Percentiles rank a stretch among this genome's conserved stretches.
phyloP scores from a whole-genome alignment of 768 basidiomycete genomes.

The Rhizopogon vesiculosus region DNA sequence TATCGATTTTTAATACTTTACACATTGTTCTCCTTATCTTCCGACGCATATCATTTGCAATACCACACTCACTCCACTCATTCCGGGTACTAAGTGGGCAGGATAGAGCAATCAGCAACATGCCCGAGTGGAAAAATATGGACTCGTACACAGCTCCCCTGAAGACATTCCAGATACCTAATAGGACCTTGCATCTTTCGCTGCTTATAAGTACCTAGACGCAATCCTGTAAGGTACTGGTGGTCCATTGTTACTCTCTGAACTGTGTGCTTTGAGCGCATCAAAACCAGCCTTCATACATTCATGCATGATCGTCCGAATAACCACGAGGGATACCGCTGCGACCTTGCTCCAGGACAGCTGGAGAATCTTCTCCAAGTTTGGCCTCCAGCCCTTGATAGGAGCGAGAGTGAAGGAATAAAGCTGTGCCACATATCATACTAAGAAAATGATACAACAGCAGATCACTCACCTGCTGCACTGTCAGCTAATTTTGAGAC shows the following conservation, averaged over 20 bases:
- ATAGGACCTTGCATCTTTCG: too few relatives aligned
- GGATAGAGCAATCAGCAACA: neutral
- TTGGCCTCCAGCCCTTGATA: conserved; percentile 82
- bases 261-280: neutral
- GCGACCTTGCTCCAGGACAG: conserved; percentile 82
- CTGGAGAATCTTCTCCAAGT: conserved; percentile 73
- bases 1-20: conserved; percentile 1
- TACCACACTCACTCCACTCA: neutral
- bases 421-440: conserved; percentile 37
- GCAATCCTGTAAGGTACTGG: too few relatives aligned
- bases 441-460: conserved; percentile 2
- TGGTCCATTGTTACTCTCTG: neutral
- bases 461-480: conserved; percentile 55
- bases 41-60: neutral
- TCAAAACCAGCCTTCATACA: neutral
- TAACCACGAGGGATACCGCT: conserved; percentile 90
- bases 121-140: neutral
- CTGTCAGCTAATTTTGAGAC: conserved; percentile 55
- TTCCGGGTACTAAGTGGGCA: neutral
- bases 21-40: neutral
- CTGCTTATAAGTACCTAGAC: too few relatives aligned
- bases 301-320: conserved; percentile 39
- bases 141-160: neutral
- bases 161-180: too few relatives aligned
- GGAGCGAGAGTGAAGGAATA: conserved; percentile 65